phyloP scores from a whole-genome alignment of 441 rosid species.

The Gossypium armourianum region DNA sequence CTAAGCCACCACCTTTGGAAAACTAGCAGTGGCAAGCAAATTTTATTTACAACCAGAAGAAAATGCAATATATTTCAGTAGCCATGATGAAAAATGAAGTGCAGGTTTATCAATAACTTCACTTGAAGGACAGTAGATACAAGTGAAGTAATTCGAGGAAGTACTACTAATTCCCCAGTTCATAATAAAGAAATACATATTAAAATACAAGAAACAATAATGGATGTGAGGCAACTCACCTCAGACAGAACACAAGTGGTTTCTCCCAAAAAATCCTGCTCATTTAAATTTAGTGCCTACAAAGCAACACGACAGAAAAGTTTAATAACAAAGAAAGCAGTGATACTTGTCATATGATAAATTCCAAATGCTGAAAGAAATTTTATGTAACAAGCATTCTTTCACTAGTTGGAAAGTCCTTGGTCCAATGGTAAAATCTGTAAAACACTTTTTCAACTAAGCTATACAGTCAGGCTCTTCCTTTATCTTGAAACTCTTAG shows the following conservation, averaged over 20 bases:
- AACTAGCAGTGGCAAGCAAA: not conserved
- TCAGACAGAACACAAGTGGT: conserved; percentile 63
- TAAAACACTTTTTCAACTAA: not conserved
- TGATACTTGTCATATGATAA: not conserved
- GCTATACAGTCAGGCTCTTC: not conserved
- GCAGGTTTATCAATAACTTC: not conserved
- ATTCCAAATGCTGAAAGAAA: not conserved
- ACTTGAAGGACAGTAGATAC: not conserved
- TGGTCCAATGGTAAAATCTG: not conserved
- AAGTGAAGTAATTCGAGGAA: not conserved
- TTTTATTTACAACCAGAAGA: not conserved
- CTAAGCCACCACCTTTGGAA: not conserved
- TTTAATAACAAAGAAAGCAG: conserved; percentile 2
- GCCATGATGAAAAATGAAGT: not conserved
- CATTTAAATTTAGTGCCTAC: conserved; percentile 53
- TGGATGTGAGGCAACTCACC: conserved; percentile 24
- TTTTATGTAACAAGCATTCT: not conserved
- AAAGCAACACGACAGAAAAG: conserved; percentile 15
- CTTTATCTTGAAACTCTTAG: not conserved
- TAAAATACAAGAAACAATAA: not conserved
- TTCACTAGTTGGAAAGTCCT: not conserved
- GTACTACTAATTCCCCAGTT: not conserved
- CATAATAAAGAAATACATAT: not conserved
- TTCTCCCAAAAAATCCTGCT: conserved; percentile 75
- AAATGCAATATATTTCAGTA: not conserved